A percentile compares a stretch with the other conserved stretches of the same genome.
phyloP scores from a whole-genome alignment of 2,329 filamentous ascomycete species.

The Lasiodiplodia sp. region DNA sequence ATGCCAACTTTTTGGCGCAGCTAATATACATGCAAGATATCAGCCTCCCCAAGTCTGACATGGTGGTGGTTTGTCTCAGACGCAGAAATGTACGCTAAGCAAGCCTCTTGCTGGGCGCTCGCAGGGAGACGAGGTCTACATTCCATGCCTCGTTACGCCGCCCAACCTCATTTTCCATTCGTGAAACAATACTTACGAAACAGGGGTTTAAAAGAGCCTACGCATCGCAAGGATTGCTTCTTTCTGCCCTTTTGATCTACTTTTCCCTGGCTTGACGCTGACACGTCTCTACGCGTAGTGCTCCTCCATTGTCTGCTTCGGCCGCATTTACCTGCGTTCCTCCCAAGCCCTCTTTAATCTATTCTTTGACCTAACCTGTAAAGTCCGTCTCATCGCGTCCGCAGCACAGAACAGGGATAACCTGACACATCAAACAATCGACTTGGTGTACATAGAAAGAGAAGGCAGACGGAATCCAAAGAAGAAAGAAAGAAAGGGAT shows the following conservation, averaged over 20 bases:
- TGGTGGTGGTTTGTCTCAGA: neutral
- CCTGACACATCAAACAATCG: no score
- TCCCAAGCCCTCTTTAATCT: neutral
- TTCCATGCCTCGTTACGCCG: constrained; percentile 12
- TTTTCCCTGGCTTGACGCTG: neutral
- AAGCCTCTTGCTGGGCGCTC: neutral
- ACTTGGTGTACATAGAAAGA: no score
- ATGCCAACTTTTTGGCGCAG: no score
- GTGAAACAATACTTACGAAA: neutral
- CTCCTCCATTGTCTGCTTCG: neutral
- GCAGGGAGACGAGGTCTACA: neutral
- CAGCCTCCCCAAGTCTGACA: neutral
- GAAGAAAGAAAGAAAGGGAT: no score
- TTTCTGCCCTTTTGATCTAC: neutral
- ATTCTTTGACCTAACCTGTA: neutral
- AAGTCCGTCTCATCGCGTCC: no score
- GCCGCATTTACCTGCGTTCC: neutral
- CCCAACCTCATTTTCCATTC: neutral
- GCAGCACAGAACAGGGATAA: no score
- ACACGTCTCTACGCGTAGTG: neutral
- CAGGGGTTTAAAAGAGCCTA: neutral
- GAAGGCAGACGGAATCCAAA: no score
- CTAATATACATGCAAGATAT: neutral
- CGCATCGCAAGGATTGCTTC: neutral
- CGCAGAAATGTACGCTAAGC: constrained; percentile 14